Conservation (phyloP, 2,329 filamentous ascomycete species). For the Incumbomyces lentus region DNA sequence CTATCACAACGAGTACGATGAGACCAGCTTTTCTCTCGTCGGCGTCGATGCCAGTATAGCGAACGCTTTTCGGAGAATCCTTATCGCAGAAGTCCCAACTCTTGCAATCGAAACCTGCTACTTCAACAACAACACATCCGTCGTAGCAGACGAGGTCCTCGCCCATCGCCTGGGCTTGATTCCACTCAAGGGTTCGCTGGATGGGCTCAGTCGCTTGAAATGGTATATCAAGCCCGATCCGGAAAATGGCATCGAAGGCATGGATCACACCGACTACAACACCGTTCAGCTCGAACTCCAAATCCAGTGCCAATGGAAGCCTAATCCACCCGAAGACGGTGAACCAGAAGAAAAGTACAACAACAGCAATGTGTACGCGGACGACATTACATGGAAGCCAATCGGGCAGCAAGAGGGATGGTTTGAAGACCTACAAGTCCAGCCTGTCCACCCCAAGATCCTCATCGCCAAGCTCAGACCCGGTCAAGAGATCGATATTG, state of each 20-base stretch:
- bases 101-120: conserved; percentile 91
- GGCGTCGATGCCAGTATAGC: conserved; percentile 86
- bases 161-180: conserved; percentile 82
- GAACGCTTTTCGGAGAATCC: conserved; percentile 93
- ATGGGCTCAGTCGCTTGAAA: conserved; percentile 70
- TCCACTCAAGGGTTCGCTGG: conserved; percentile 68
- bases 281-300: conserved; percentile 71
- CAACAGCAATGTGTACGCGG: conserved; percentile 73
- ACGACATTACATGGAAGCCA: conserved; percentile 65
- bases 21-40: conserved; percentile 81
- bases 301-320: conserved; percentile 70
- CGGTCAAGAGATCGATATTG: conserved; percentile 73
- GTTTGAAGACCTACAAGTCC: conserved; percentile 54
- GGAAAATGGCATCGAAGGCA: conserved; percentile 34
- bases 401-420: conserved; percentile 57
- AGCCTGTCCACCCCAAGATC: conserved; percentile 80
- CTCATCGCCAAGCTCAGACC: conserved; percentile 89
- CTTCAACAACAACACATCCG: conserved; percentile 91
- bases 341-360: conserved; percentile 72
- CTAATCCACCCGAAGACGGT: conserved; percentile 59
- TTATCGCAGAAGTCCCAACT: conserved; percentile 87
- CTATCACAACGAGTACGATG: conserved; percentile 67
- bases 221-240: conserved; percentile 67
- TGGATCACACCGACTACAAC: conserved; percentile 61
- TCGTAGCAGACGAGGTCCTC: conserved; percentile 95